Base-by-base conservation (phyloP, 768 basidiomycete genomes). In the Mycena venus region DNA sequence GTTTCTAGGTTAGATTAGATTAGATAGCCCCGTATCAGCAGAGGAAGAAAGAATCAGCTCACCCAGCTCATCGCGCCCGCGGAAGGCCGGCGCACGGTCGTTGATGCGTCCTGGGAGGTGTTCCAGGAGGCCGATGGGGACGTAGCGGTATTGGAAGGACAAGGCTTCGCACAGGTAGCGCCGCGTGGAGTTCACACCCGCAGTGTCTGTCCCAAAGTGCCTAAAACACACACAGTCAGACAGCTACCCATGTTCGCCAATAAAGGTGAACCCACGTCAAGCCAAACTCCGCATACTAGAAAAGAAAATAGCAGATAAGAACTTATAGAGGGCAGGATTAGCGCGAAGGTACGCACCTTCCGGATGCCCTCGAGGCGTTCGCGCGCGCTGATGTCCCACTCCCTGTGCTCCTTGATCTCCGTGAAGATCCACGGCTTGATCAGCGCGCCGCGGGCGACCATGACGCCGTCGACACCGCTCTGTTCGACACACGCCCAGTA, bases 341-440 rank as follows among this genome's bases (percentile, higher is more conserved):
- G n/a, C n/a, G n/a, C 11, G 44, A 17, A 21, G 44, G 19, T n/a
- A 77, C 89, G 61, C 73, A 96, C 95, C 84, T 93, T 91, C 78
- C 92, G 87, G 56, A 97, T 89, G 29, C 93, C 84, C 51, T 96
- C 95, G 49, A 98, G 85, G 36, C 97, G 87, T 84, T 98, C 97
- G 8, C 91, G 87, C 17, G 95, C 90, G 78, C 92, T 94, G 78
- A 97, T 97, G 80, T 97, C 96, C 97, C 97, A 99, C 79, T 98
- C 97, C 29, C 96, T 84, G 25, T 86, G 88, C 80, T 99, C 98
- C 81, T 96, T 94, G 80, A 99, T 91, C 83, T 99, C 98, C 0
- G 96, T 98, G 83, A 97, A 98, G 65, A 97, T 93, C 95, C 95
- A 96, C 0, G 96, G 95, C 83, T 99, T 99, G 83, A 99, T 98